Base-by-base conservation (phyloP, 371 early-diverging fungal species). In the Phascolomyces articulosus region DNA sequence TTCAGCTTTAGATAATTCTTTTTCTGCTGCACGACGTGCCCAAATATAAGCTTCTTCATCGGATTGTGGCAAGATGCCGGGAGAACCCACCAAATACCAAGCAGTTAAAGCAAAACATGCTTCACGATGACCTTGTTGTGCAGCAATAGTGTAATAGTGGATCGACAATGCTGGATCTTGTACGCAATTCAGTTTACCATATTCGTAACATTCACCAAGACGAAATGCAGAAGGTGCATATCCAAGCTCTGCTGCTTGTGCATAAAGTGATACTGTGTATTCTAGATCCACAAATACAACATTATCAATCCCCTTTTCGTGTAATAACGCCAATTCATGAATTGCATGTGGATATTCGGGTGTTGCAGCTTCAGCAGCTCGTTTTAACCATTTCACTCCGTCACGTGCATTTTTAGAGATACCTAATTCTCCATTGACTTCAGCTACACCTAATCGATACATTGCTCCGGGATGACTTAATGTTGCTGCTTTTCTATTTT, bases 51-150 rank as follows among this genome's bases (percentile, higher is more conserved):
- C 95, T 73, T 94, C 93, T 31, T 85, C 85, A 71, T 96, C 95
- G n/a, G 87, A 89, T 70, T 93, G 94, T 23, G 85, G 87, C 34
- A 96, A 64, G 2, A 93, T 86, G 2, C 90, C 90, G 6, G 81
- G 83, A 7, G 90, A 89, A 8, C 96, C 96, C 0, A 95, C 94
- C 21, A 96, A 69, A 69, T 95, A 96, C 95, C 95, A 96, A 40
- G 93, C 93, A 0, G 95, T 91, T 40, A 96, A 74, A 7, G 94
- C 94, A 65, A 96, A 89, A 64, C 93, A 91, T 16, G 95, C 94
- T 64, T 95, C 95, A 0, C 93, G 89, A 65, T 97, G 93, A n/a
- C 94, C 92, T 67, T 94, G 91, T 64, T 93, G 90, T 15, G 97
- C 95, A 0, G 96, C 94, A 66, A 90, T 78, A 2, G 87, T 85